These are phyloP conservation scores for Epichloe aotearoae DNA, from an alignment of 2,329 filamentous ascomycete species.

Conservation along the genomic window DNA sequence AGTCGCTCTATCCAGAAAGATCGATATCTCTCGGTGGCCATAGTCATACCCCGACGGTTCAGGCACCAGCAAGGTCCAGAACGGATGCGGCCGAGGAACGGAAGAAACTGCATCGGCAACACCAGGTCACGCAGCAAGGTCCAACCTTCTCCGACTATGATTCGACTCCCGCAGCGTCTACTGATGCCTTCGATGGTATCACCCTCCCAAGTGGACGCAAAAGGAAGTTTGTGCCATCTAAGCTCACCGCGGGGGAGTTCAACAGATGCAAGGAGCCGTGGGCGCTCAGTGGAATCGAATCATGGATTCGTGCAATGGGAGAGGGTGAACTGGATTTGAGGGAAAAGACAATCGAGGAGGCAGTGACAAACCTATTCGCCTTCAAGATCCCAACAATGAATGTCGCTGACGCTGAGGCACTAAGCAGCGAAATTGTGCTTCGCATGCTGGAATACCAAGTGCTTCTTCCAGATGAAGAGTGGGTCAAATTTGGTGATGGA, in stretches of 20 bases:
- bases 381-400: slow-evolving; percentile 98
- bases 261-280: slow-evolving; percentile 79
- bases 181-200: slow-evolving; percentile 65
- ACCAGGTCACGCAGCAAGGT: slow-evolving; percentile 38
- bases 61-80: slow-evolving; percentile 78
- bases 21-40: slow-evolving; percentile 77
- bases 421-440: slow-evolving; percentile 64
- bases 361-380: slow-evolving; percentile 77
- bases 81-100: slow-evolving; percentile 77
- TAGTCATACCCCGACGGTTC: slow-evolving; percentile 63
- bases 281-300: slow-evolving; percentile 77
- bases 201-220: slow-evolving; percentile 71
- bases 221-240: slow-evolving; percentile 74
- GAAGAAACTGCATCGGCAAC: slow-evolving; percentile 39
- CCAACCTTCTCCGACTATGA: slow-evolving; percentile 44
- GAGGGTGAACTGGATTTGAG: slow-evolving; percentile 85
- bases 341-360: slow-evolving; percentile 73
- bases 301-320: slow-evolving; percentile 79
- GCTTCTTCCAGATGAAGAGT: slow-evolving; percentile 82
- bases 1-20: slow-evolving; percentile 42
- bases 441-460: slow-evolving; percentile 70
- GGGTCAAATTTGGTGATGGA: slow-evolving; percentile 81
- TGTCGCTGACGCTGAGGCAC: slow-evolving; percentile 82
- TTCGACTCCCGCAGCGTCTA: slow-evolving; percentile 34
- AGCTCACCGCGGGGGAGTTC: slow-evolving; percentile 71